Conservation (phyloP, 1,284 basidiomycete genomes). For the Dichomitus squalens region DNA sequence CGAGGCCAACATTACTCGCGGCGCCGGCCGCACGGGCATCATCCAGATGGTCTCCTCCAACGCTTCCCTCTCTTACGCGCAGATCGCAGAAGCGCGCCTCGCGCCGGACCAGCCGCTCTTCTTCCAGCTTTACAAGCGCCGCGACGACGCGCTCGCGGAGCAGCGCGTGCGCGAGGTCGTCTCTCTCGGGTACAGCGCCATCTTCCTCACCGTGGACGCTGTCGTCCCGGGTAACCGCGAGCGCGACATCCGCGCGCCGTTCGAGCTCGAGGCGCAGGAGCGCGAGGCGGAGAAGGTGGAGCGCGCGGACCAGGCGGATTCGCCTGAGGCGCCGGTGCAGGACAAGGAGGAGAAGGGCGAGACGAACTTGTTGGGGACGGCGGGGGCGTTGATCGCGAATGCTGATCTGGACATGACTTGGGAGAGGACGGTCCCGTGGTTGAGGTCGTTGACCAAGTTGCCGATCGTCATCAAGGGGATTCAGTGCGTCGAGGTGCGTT, state of each 20-base stretch:
- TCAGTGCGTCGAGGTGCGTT: constrained; percentile 71
- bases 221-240: constrained; percentile 87
- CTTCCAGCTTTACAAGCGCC: constrained; percentile 89
- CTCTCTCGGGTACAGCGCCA: constrained; percentile 76
- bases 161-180: constrained; percentile 76
- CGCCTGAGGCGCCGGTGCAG: constrained; percentile 11
- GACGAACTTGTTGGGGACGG: constrained; percentile 57
- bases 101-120: constrained; percentile 71
- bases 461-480: constrained; percentile 87
- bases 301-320: constrained; percentile 31
- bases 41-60: constrained; percentile 92
- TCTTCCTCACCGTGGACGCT: constrained; percentile 92
- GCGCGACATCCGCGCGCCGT: constrained; percentile 69
- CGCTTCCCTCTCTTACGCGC: constrained; percentile 75
- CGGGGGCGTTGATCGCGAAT: constrained; percentile 62
- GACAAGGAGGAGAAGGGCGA: constrained; percentile 33
- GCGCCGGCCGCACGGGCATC: constrained; percentile 69
- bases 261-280: constrained; percentile 64
- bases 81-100: constrained; percentile 65
- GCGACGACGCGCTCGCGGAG: constrained; percentile 68
- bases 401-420: constrained; percentile 76
- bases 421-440: constrained; percentile 77
- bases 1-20: constrained; percentile 83
- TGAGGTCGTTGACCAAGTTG: constrained; percentile 72
- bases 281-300: constrained; percentile 34